Evolutionary conservation across 495 filamentous ascomycete genomes (phyloP), one percentile per base, ranked within the genome.

Genomic region (Penicillium bovifimosum): DNA sequence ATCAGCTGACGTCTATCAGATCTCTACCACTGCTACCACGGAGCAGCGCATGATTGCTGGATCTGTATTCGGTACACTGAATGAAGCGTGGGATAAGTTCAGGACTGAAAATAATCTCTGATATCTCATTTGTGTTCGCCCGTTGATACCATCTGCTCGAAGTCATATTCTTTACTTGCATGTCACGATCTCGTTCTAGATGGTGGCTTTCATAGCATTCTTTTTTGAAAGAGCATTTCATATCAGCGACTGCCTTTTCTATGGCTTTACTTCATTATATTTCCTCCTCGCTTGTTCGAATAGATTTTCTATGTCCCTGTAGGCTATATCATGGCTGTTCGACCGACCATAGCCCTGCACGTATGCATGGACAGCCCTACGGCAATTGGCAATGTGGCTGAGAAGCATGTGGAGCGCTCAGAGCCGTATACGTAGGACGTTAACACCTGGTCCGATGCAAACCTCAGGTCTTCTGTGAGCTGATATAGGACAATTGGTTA

Each of bases 21-120:
- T 98, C 54, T 73, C 91, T 11, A 87, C 86, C 62, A 81, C 85
- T 53, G 91, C 93, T 27, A 91, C 82, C n/a, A 97, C 91, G 2
- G 95, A 97, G 69, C 88, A 96, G 53, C 82, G 80, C 38, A 95
- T 98, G 86, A 88, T 97, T 66, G 88, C 90, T 44, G 88, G 82
- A 7, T 83, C 86, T 6, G 93, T 98, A 14, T 98, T 98, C 61
- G 86, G 85, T 55, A 87, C 90, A 13, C 74, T 98, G 65, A 98
- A 98, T 64, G 95, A 97, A 70, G 90, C 91, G 6, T 98, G 93
- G 93, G 93, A 98, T 65, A 95, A 91, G 69, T 98, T 98, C 73
- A 93, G 92, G 71, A 75, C 76, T 51, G 91, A 98, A 62, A 96
- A 97, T 68, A 76, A 75, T 47, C 65, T 76, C 28, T 76, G 57